Evolutionary conservation across 176 grass and related monocot genomes (phyloP).

Genomic region (Microstegium vimineum): DNA sequence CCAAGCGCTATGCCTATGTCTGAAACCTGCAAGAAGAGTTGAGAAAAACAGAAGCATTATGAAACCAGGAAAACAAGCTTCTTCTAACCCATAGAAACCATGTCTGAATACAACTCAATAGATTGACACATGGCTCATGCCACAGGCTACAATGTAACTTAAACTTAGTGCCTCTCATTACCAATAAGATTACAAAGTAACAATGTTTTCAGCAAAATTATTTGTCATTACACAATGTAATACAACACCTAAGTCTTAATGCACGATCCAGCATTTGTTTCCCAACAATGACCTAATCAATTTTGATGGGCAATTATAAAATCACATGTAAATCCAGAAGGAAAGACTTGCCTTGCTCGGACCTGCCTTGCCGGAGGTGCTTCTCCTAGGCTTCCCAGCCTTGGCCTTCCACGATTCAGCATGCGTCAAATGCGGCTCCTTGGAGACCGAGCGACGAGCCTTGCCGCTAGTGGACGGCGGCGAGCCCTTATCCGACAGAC

Average conservation of each 20-base stretch:
- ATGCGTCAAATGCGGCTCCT: slow-evolving; percentile 7
- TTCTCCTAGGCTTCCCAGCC: slow-evolving; percentile 19
- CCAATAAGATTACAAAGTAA: background rate
- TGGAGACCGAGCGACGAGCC: slow-evolving; percentile 21
- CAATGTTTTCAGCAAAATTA: background rate
- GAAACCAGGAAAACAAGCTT: background rate
- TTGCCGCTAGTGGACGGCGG: slow-evolving; percentile 11
- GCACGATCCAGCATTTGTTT: background rate
- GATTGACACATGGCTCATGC: background rate
- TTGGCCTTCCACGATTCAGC: slow-evolving; percentile 23
- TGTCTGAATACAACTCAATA: background rate
- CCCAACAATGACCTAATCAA: background rate
- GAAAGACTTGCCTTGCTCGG: slow-evolving; percentile 41
- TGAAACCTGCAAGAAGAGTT: slow-evolving; percentile 27
- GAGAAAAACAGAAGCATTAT: background rate
- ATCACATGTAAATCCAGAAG: background rate
- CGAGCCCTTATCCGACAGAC: background rate
- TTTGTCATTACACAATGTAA: slow-evolving; percentile 14
- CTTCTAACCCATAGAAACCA: background rate
- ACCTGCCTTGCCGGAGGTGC: slow-evolving; percentile 26
- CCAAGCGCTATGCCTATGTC: slow-evolving; percentile 45
- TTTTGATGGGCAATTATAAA: background rate
- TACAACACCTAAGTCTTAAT: background rate
- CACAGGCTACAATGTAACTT: background rate
- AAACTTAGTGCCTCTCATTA: background rate